Evolutionary conservation across 2,329 filamentous ascomycete genomes (phyloP).

Genomic region (Phyllosticta citribraziliensis): DNA sequence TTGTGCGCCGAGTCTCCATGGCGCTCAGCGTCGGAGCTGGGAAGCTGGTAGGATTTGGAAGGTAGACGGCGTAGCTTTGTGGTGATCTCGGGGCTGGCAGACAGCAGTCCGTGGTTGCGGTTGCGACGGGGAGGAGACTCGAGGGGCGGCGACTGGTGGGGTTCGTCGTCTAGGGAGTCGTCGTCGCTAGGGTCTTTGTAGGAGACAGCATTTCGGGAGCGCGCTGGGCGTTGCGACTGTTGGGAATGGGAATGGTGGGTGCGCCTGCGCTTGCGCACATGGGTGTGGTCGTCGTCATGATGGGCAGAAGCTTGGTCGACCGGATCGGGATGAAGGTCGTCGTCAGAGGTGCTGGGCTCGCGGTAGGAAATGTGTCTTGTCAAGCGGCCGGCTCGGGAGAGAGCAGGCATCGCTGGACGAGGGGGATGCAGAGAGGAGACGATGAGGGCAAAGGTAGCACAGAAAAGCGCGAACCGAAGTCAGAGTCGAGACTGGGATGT

Average conservation of each 20-base stretch:
- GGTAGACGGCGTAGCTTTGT: constrained; percentile 8
- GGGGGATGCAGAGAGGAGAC: neutral
- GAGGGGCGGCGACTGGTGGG: neutral
- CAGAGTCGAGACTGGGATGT: neutral
- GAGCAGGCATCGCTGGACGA: constrained; percentile 2
- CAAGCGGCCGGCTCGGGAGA: constrained; percentile 23
- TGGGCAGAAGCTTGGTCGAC: neutral
- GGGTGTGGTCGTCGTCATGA: neutral
- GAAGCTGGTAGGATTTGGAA: constrained; percentile 7
- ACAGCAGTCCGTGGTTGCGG: constrained; percentile 5
- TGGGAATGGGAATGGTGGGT: neutral
- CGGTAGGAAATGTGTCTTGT: constrained; percentile 26
- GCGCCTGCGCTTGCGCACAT: constrained; percentile 6
- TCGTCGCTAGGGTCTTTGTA: constrained; percentile 26
- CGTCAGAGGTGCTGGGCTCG: constrained; percentile 27
- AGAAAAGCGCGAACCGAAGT: neutral
- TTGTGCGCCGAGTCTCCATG: neutral
- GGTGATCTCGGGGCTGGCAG: constrained; percentile 4
- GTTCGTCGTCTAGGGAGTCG: neutral
- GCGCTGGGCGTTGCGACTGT: neutral
- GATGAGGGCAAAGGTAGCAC: neutral
- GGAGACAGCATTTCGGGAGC: constrained; percentile 14
- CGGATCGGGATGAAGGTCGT: constrained; percentile 8
- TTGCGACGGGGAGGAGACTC: neutral
- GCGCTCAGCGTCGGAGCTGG: constrained; percentile 4